Conservation (phyloP, 2,329 filamentous ascomycete genomes). For the Botryosphaeria dothidea region DNA sequence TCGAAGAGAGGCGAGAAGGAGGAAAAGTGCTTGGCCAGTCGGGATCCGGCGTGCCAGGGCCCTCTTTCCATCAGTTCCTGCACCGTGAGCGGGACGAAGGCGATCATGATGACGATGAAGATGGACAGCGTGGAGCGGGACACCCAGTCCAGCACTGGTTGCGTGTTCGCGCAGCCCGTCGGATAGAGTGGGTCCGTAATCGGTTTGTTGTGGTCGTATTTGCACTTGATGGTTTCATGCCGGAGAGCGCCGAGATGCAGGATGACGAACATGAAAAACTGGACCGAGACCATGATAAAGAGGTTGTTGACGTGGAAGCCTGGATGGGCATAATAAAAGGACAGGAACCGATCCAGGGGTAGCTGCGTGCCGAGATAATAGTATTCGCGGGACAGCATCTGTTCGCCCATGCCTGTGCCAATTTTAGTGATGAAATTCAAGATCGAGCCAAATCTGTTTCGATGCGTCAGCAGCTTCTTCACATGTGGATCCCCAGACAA, state of each 20-base stretch:
- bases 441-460: conserved; percentile 80
- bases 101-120: conserved; percentile 98
- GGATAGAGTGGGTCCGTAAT: conserved; percentile 86
- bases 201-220: conserved; percentile 81
- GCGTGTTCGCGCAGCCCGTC: conserved; percentile 84
- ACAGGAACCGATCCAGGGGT: conserved; percentile 94
- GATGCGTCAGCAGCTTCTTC: not conserved
- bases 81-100: conserved; percentile 88
- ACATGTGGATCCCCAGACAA: not conserved
- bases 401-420: conserved; percentile 99
- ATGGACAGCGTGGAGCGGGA: conserved; percentile 93
- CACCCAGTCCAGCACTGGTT: conserved; percentile 90
- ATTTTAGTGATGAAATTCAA: conserved; percentile 99
- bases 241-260: conserved; percentile 86
- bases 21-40: conserved; percentile 91
- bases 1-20: conserved; percentile 96
- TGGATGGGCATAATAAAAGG: conserved; percentile 98
- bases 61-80: conserved; percentile 96
- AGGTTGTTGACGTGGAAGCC: conserved; percentile 99
- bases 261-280: conserved; percentile 94
- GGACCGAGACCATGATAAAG: conserved; percentile 98
- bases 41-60: conserved; percentile 83
- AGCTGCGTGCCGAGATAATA: conserved; percentile 98
- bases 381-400: conserved; percentile 98
- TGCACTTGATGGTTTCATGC: conserved; percentile 84